phyloP scores from a whole-genome alignment of 371 early-diverging fungal species.

The Apophysomyces sp. region DNA sequence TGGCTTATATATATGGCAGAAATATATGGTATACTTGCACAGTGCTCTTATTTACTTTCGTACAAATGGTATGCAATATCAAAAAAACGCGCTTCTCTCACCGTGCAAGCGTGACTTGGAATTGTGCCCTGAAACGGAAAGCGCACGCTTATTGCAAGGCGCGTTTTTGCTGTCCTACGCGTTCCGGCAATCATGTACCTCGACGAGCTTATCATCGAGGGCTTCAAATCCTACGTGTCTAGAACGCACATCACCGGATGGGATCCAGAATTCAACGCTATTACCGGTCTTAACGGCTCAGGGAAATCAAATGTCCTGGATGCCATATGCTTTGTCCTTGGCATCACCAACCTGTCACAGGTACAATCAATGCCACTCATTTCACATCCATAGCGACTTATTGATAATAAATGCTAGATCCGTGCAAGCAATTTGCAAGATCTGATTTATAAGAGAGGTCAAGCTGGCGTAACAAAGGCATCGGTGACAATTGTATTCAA shows the following conservation, averaged over 20 bases:
- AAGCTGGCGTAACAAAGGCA: conserved; percentile 96
- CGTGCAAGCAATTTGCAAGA: conserved; percentile 95
- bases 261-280: conserved; percentile 98
- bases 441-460: conserved; percentile 96
- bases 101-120: neutral
- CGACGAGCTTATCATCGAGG: conserved; percentile 95
- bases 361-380: conserved; percentile 35
- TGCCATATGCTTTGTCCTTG: conserved; percentile 99
- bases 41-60: too few species aligned
- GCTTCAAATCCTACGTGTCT: conserved; percentile 97
- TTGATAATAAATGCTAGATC: conserved; percentile 57
- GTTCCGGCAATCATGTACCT: conserved; percentile 69
- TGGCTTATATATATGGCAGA: too few species aligned
- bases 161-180: neutral
- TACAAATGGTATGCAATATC: too few species aligned
- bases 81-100: too few species aligned
- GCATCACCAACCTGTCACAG: conserved; percentile 88
- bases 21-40: too few species aligned
- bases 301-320: conserved; percentile 99
- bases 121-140: neutral
- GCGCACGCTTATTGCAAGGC: neutral
- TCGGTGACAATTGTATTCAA: conserved; percentile 97
- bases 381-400: neutral
- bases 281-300: conserved; percentile 99
- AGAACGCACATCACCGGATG: conserved; percentile 94